A percentile compares a stretch with the other conserved stretches of the same genome.
Evolutionary conservation across 208 protist genomes (phyloP).

Genomic region (Acanthamoeba lenticulata): DNA sequence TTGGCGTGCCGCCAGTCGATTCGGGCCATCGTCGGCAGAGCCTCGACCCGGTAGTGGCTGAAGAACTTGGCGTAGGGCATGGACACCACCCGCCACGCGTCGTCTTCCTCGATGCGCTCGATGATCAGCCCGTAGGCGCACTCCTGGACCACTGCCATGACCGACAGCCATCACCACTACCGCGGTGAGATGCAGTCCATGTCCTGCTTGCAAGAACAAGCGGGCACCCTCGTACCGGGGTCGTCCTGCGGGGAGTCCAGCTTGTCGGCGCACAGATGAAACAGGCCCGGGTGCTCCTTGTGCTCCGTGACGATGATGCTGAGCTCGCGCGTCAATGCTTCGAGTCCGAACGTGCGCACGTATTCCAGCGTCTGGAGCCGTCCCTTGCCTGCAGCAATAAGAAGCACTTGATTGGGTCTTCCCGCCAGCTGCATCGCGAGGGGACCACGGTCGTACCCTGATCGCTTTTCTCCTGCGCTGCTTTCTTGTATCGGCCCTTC

Average conservation of each 20-base stretch:
- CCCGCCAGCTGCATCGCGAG: too few species aligned
- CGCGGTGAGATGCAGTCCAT: too few species aligned
- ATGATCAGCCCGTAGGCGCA: slow-evolving; percentile 14
- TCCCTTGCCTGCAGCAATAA: neutral
- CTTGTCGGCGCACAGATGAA: slow-evolving; percentile 17
- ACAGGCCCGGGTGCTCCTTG: neutral
- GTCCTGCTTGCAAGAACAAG: too few species aligned
- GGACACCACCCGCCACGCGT: neutral
- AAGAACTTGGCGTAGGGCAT: neutral
- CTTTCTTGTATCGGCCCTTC: neutral
- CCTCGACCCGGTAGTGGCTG: neutral
- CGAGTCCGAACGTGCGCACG: neutral
- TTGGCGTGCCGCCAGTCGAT: neutral
- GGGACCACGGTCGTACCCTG: neutral
- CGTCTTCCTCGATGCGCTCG: neutral
- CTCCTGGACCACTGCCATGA: neutral
- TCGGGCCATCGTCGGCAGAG: neutral
- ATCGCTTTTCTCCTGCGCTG: neutral
- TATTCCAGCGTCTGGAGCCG: neutral
- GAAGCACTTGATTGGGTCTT: neutral
- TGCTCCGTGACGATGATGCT: neutral
- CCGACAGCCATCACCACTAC: neutral
- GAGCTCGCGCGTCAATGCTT: neutral
- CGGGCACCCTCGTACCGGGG: neutral
- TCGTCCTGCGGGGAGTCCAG: neutral